phyloP scores from a whole-genome alignment of 2,329 filamentous ascomycete genomes.

The Fusarium sp. region DNA sequence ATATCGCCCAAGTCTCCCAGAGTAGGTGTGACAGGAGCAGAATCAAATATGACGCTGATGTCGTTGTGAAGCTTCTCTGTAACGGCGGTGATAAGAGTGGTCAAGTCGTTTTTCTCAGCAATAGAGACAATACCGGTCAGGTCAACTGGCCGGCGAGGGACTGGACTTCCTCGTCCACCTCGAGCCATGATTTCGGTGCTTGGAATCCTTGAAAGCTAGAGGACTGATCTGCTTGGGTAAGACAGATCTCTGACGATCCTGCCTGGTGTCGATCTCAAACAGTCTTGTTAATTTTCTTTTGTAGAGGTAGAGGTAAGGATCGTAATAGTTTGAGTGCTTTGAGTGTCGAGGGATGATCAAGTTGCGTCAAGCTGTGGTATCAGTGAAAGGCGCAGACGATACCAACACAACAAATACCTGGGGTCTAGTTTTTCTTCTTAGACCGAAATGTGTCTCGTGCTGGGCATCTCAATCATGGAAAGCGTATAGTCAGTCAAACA shows the following conservation, averaged over 20 bases:
- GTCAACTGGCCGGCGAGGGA: conserved; percentile 58
- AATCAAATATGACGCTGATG: conserved; percentile 63
- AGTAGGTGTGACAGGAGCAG: conserved; percentile 49
- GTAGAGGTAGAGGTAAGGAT: neutral
- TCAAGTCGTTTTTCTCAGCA: conserved; percentile 62
- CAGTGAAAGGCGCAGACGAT: neutral
- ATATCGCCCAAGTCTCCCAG: conserved; percentile 43
- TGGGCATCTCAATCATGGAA: conserved; percentile 9
- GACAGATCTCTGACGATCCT: neutral
- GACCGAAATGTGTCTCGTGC: neutral
- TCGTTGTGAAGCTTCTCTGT: conserved; percentile 65
- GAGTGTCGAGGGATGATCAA: neutral
- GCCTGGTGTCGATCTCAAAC: neutral
- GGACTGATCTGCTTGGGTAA: neutral
- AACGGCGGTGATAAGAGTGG: conserved; percentile 61
- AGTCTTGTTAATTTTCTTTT: neutral
- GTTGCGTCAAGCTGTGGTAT: neutral
- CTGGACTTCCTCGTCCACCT: conserved; percentile 49
- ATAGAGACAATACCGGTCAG: conserved; percentile 59
- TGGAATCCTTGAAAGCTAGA: neutral
- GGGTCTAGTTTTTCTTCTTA: conserved; percentile 7
- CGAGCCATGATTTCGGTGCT: conserved; percentile 50
- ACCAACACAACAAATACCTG: neutral
- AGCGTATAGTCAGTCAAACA: neutral
- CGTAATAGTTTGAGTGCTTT: neutral